These are phyloP conservation scores for Durusdinium trenchii DNA, from an alignment of 73 alveolate species.

Conservation along the genomic window DNA sequence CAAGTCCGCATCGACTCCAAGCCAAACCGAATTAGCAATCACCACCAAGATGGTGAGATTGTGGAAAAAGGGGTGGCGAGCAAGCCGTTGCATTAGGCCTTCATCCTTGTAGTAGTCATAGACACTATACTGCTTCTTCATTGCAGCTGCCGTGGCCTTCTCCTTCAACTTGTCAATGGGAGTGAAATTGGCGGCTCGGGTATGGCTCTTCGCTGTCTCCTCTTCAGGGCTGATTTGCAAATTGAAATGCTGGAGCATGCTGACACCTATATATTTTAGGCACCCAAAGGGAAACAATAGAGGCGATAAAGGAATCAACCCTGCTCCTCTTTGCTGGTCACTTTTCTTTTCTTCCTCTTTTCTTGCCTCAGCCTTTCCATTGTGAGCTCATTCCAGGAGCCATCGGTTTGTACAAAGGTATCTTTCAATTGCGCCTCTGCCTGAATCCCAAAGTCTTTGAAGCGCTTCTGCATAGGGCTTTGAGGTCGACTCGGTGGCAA, in stretches of 20 bases:
- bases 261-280: too few species aligned
- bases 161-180: conserved; percentile 72
- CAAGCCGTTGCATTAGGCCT: conserved; percentile 67
- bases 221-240: conserved; percentile 25
- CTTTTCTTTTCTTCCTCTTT: conserved; percentile 57
- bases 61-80: conserved; percentile 50
- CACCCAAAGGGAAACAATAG: too few species aligned
- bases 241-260: too few species aligned
- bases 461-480: too few species aligned
- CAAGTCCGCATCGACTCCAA: conserved; percentile 62
- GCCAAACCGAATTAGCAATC: conserved; percentile 57
- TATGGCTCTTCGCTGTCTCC: conserved; percentile 28
- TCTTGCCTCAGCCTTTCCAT: conserved; percentile 40
- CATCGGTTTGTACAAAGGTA: conserved; percentile 15
- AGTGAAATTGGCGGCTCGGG: conserved; percentile 83
- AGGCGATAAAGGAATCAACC: too few species aligned
- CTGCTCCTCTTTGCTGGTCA: conserved; percentile 40
- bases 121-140: conserved; percentile 90
- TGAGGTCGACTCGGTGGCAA: too few species aligned
- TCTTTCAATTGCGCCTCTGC: conserved; percentile 18
- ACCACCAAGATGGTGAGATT: conserved; percentile 53
- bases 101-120: conserved; percentile 68
- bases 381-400: conserved; percentile 65
- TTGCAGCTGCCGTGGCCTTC: conserved; percentile 83
- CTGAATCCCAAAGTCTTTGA: conserved; percentile 32